Base-by-base conservation (phyloP, 2,329 filamentous ascomycete genomes). In the Penicillium sp. region DNA sequence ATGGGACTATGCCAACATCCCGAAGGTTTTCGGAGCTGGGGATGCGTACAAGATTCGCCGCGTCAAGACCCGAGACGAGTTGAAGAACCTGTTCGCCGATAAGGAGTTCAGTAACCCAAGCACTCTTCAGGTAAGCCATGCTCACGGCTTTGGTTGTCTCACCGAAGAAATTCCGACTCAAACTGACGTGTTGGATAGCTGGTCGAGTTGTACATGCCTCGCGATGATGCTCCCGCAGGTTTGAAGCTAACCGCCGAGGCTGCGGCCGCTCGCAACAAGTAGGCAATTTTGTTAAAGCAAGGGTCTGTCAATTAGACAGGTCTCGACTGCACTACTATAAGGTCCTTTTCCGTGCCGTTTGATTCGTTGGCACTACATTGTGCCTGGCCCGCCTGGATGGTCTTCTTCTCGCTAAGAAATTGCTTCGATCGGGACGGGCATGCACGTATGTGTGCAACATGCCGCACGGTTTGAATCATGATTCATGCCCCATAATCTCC, bases 131-230 rank as follows among this genome's bases (percentile, higher is more conserved):
- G 77, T 78, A 63, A 64, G 71, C 66, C 27, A 3, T 35, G 13
- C 33, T 16, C 18, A 13, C 35, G 33, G 11, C n/a, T n/a, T n/a
- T 37, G 24, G 14, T 10, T 33, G 11, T 14, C 22, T 35, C 18
- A 50, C 31, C 19, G 22, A 3, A 14, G 1, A 5, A 18, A 18
- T 2, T 44, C 14, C 19, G 41, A 35, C 51, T n/a, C 7, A 22
- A 7, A 49, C 63, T 70, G 58, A 69, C 55, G 49, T 43, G 79
- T 10, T 49, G 70, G 88, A 65, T 82, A 92, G 74, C 87, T 96
- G 71, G 91, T 96, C 43, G 92, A 96, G 80, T 70, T 96, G 51
- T 88, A 91, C 69, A 91, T 96, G 85, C 87, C 87, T 10, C 89
- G 85, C 76, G 83, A 92, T 60, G 91, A 96, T 76, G 90, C 91